Evolutionary conservation across 306 rosid species (phyloP).

Genomic region (Prunus persica): DNA sequence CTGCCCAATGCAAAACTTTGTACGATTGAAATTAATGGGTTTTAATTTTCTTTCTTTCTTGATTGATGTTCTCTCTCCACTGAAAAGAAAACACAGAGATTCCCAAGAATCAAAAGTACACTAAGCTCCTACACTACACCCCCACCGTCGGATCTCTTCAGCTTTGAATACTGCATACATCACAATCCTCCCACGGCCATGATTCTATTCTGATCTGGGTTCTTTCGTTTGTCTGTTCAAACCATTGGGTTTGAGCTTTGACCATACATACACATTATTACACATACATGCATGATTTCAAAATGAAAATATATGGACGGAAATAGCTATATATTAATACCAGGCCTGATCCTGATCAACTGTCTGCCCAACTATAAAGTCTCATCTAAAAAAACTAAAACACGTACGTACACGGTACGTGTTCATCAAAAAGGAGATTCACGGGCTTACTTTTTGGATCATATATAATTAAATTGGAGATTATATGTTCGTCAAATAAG

Average conservation of each 20-base stretch:
- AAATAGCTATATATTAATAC: too few relatives aligned
- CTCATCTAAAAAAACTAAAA: too few relatives aligned
- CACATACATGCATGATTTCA: not conserved
- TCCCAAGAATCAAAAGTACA: not conserved
- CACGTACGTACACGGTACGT: not conserved
- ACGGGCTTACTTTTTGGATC: too few relatives aligned
- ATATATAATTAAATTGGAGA: too few relatives aligned
- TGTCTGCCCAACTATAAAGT: not conserved
- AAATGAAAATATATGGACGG: too few relatives aligned
- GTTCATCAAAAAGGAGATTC: not conserved
- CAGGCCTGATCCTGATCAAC: not conserved
- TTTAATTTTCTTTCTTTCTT: not conserved
- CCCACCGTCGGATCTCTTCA: conserved; percentile 3
- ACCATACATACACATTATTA: not conserved
- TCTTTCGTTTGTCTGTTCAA: not conserved
- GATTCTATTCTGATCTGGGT: not conserved
- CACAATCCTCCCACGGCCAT: not conserved
- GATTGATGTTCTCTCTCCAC: not conserved
- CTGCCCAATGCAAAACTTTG: not conserved
- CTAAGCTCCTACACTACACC: not conserved
- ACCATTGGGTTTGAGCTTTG: conserved; percentile 2
- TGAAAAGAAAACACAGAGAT: not conserved
- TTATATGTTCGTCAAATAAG: too few relatives aligned
- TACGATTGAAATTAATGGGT: not conserved
- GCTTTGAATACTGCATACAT: not conserved